Conservation (phyloP, 31 red algal species). For the Odonthalia washingtoniensis region DNA sequence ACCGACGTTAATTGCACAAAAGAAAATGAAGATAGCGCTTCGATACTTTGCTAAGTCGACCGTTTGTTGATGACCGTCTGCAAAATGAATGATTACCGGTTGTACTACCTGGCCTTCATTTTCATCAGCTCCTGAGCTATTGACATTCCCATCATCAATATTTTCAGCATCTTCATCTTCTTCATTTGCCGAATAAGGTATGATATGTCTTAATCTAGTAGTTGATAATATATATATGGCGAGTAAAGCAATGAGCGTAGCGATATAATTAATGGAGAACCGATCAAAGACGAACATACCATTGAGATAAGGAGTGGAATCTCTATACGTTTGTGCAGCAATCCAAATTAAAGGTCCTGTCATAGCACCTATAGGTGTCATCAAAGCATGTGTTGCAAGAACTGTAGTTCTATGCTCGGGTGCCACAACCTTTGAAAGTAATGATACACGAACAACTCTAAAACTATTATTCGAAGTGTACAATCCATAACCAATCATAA, state of each 20-base stretch:
- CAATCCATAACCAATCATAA: slow-evolving; percentile 62
- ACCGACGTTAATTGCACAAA: slow-evolving; percentile 53
- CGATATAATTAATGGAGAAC: slow-evolving; percentile 53
- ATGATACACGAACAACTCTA: slow-evolving; percentile 53
- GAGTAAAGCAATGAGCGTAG: background rate
- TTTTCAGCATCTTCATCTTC: background rate
- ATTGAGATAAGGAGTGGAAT: background rate
- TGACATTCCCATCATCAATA: too few species aligned
- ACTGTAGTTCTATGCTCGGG: slow-evolving; percentile 54
- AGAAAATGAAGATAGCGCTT: slow-evolving; percentile 46
- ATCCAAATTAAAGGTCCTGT: slow-evolving; percentile 76
- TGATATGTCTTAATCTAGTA: background rate
- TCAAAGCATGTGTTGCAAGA: slow-evolving; percentile 66
- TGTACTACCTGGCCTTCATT: background rate
- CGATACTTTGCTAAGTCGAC: slow-evolving; percentile 55
- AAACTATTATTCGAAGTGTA: slow-evolving; percentile 55
- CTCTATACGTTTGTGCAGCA: slow-evolving; percentile 26
- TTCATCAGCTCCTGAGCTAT: background rate
- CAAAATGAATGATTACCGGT: slow-evolving; percentile 17
- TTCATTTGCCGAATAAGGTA: background rate
- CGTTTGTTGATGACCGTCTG: slow-evolving; percentile 15
- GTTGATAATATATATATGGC: background rate
- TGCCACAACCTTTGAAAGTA: slow-evolving; percentile 60
- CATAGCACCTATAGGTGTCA: slow-evolving; percentile 68
- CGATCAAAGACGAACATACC: slow-evolving; percentile 34